Evolutionary conservation across 2,329 filamentous ascomycete genomes (phyloP).

Genomic region (Cladobotryum protrusum): DNA sequence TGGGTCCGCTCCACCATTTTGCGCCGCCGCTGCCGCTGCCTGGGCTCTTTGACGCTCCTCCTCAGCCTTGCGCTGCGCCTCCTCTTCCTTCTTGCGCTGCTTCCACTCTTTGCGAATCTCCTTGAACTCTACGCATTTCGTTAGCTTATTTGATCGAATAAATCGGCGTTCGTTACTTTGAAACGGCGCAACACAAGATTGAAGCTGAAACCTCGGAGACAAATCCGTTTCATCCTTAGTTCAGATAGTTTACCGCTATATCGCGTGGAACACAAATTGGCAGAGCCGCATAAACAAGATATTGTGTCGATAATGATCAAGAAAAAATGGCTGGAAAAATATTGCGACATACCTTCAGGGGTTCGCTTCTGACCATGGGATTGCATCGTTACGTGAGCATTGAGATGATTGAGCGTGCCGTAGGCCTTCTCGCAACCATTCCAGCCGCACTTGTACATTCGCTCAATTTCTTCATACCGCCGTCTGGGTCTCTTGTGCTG

Average conservation of each 20-base stretch:
- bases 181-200: background rate
- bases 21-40: conserved; percentile 46
- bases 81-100: conserved; percentile 97
- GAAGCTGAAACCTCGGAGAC: background rate
- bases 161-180: no score
- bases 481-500: conserved; percentile 93
- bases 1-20: conserved; percentile 44
- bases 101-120: conserved; percentile 99
- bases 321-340: no score
- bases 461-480: conserved; percentile 96
- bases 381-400: conserved; percentile 98
- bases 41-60: conserved; percentile 68
- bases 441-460: conserved; percentile 99
- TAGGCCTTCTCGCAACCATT: conserved; percentile 98
- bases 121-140: conserved; percentile 73
- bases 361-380: conserved; percentile 91
- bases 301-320: no score
- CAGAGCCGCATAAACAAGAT: no score
- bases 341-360: conserved; percentile 75
- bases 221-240: background rate
- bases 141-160: background rate
- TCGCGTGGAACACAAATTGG: no score
- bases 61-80: conserved; percentile 79
- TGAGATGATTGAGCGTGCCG: conserved; percentile 92
- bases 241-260: no score